A percentile compares a stretch with the other conserved stretches of the same genome.
These are phyloP conservation scores for Podaxis carcinomalis DNA, from an alignment of 768 basidiomycete species.

Conservation along the genomic window DNA sequence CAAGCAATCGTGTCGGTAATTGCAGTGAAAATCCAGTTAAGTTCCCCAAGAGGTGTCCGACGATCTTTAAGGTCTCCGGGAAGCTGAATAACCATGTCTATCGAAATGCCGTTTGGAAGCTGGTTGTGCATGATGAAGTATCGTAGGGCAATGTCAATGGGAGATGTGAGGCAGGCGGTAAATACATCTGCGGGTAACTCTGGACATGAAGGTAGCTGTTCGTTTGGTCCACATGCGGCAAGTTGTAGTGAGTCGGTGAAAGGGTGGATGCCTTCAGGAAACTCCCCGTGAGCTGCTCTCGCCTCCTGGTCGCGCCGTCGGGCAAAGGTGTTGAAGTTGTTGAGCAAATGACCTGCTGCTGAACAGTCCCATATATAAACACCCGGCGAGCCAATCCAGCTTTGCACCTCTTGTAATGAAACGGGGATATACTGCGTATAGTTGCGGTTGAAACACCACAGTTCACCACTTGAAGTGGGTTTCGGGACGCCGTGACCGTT, in stretches of 20 bases:
- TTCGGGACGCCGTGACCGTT: constrained; percentile 98
- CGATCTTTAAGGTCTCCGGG: constrained; percentile 97
- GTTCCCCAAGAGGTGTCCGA: constrained; percentile 91
- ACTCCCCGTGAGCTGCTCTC: constrained; percentile 52
- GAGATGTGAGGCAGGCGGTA: constrained; percentile 95
- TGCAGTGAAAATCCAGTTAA: constrained; percentile 99
- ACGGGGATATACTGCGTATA: constrained; percentile 99
- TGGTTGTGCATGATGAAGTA: constrained; percentile 91
- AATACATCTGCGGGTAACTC: constrained; percentile 97
- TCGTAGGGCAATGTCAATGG: constrained; percentile 95
- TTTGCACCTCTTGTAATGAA: constrained; percentile 88
- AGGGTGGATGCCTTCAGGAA: constrained; percentile 58
- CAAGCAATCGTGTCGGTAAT: constrained; percentile 99
- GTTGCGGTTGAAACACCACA: constrained; percentile 97
- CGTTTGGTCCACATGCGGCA: constrained; percentile 88
- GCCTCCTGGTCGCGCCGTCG: constrained; percentile 70
- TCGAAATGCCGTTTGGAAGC: constrained; percentile 72
- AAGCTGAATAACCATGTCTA: constrained; percentile 91
- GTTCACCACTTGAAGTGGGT: constrained; percentile 90
- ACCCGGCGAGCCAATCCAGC: constrained; percentile 90
- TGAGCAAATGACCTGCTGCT: constrained; percentile 90
- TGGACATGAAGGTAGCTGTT: constrained; percentile 90
- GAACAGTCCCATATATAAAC: constrained; percentile 99
- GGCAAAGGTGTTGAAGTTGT: constrained; percentile 83
- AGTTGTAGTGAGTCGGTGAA: constrained; percentile 90